Evolutionary conservation across 805 yeast genomes (phyloP).

Genomic region (Metschnikowia lunata): DNA sequence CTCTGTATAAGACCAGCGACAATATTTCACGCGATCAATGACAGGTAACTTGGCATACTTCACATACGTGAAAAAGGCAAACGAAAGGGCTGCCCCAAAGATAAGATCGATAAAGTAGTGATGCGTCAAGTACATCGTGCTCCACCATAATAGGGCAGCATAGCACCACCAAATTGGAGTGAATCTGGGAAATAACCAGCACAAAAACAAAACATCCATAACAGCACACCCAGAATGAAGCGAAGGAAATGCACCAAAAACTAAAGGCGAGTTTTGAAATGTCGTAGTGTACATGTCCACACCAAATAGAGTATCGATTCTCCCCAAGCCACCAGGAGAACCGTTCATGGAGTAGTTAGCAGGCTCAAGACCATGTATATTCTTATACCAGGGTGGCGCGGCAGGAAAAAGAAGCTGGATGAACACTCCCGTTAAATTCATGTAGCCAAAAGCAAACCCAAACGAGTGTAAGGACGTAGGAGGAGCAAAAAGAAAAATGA

Average conservation of each 20-base stretch:
- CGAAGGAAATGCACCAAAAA: constrained; percentile 86
- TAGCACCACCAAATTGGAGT: constrained; percentile 66
- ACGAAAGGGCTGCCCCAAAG: constrained; percentile 86
- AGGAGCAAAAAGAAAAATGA: constrained; percentile 84
- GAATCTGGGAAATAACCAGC: constrained; percentile 73
- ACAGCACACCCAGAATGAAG: constrained; percentile 93
- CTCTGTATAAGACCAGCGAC: constrained; percentile 64
- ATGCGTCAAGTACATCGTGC: constrained; percentile 95
- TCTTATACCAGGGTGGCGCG: constrained; percentile 97
- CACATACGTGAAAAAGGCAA: constrained; percentile 63
- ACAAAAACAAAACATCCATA: constrained; percentile 84
- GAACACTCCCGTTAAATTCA: constrained; percentile 83
- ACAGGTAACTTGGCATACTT: constrained; percentile 67
- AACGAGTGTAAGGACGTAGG: constrained; percentile 80
- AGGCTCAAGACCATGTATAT: constrained; percentile 76
- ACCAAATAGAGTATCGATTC: constrained; percentile 79
- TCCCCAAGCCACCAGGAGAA: constrained; percentile 90
- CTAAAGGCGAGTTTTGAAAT: constrained; percentile 82
- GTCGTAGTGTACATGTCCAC: constrained; percentile 78
- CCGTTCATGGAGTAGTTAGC: constrained; percentile 91
- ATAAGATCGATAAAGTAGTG: constrained; percentile 92
- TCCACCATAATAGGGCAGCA: constrained; percentile 97
- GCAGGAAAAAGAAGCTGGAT: constrained; percentile 83
- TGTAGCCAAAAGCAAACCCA: constrained; percentile 91
- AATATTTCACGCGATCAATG: constrained; percentile 46